Evolutionary conservation across 129 eudicot species (phyloP).

Genomic region (Flaveria linearis): DNA sequence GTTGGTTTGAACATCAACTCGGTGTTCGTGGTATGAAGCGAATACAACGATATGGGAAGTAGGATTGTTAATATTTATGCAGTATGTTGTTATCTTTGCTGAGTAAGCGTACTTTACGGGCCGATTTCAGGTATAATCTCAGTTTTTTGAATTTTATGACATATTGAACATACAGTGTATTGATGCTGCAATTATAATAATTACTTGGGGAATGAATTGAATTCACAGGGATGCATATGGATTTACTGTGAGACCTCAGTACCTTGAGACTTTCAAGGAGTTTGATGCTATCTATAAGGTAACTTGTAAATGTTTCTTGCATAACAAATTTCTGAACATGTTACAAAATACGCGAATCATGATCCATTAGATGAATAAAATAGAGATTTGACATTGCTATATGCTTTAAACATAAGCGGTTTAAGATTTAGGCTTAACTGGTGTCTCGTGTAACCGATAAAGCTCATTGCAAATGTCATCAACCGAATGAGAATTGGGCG

Average conservation of each 20-base stretch:
- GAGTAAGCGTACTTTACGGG: slow-evolving; percentile 77
- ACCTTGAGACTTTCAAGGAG: slow-evolving; percentile 73
- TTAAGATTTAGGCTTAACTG: not conserved
- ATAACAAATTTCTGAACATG: not conserved
- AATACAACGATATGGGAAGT: slow-evolving; percentile 36
- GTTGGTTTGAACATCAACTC: slow-evolving; percentile 27
- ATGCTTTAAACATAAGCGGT: not conserved
- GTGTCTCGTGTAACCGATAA: not conserved
- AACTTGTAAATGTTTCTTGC: slow-evolving; percentile 19
- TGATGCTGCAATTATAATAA: not conserved
- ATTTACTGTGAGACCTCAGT: slow-evolving; percentile 92
- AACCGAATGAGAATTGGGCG: too few species aligned
- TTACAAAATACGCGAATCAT: not conserved
- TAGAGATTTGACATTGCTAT: too few species aligned
- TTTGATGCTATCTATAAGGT: slow-evolving; percentile 78
- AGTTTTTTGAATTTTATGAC: not conserved
- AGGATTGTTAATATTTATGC: slow-evolving; percentile 36
- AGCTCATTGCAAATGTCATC: not conserved
- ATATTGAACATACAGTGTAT: not conserved
- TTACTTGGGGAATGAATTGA: slow-evolving; percentile 28
- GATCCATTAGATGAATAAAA: not conserved
- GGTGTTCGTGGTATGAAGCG: slow-evolving; percentile 25
- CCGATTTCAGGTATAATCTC: slow-evolving; percentile 74
- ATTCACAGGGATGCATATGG: slow-evolving; percentile 91
- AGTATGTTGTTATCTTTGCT: slow-evolving; percentile 90